These are phyloP conservation scores for Polytrichum commune DNA, from an alignment of 225 moss, liverwort and hornwort species.

Conservation along the genomic window DNA sequence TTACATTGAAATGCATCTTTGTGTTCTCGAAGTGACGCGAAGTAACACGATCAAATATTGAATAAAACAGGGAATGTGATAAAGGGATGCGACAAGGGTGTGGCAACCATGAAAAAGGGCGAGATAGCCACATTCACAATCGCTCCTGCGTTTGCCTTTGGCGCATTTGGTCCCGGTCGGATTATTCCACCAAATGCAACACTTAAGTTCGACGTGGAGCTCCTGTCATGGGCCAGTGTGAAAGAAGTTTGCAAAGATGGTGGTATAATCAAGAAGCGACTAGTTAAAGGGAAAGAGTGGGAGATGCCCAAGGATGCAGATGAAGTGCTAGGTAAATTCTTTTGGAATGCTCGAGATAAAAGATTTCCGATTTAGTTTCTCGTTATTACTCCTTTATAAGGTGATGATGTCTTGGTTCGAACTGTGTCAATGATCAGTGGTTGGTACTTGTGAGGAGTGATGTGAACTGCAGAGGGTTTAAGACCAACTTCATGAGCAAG, in stretches of 20 bases:
- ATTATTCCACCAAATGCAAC: constrained; percentile 81
- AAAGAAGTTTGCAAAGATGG: constrained; percentile 98
- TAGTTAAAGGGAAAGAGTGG: constrained; percentile 79
- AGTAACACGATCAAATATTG: background rate
- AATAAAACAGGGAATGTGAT: constrained; percentile 71
- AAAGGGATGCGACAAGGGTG: constrained; percentile 98
- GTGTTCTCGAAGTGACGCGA: no score
- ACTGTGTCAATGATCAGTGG: no score
- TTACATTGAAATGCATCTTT: no score
- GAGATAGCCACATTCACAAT: constrained; percentile 87
- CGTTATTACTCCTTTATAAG: no score
- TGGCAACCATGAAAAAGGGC: constrained; percentile 95
- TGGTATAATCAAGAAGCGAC: constrained; percentile 79
- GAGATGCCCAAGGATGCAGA: constrained; percentile 81
- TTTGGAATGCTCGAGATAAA: no score
- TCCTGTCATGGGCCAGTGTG: constrained; percentile 90
- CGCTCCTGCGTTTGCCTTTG: constrained; percentile 82
- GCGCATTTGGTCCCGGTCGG: constrained; percentile 75
- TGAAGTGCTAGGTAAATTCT: constrained; percentile 69
- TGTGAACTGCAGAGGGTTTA: no score
- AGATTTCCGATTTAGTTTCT: no score
- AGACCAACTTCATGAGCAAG: no score
- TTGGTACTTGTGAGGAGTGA: no score
- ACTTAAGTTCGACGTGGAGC: constrained; percentile 90
- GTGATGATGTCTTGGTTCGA: no score